phyloP scores from a whole-genome alignment of 108 stramenopile genomes.

The Pseudonitzschia multiseries region DNA sequence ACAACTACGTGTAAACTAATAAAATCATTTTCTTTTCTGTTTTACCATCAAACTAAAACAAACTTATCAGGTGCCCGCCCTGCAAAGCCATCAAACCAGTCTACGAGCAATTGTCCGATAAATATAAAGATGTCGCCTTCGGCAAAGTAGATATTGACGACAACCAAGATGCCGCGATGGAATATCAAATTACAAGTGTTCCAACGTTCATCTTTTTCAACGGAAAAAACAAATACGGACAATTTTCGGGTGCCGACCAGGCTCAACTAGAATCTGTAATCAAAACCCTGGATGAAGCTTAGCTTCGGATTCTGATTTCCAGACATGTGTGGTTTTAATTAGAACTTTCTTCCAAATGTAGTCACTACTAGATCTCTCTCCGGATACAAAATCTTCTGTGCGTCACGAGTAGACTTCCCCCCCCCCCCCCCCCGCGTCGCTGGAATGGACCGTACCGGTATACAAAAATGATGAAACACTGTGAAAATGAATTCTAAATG shows the following conservation, averaged over 20 bases:
- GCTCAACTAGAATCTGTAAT: conserved; percentile 51
- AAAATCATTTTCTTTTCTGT: background rate
- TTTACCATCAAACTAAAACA: background rate
- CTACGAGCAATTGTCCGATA: conserved; percentile 65
- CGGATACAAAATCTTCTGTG: no score
- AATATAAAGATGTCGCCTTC: conserved; percentile 67
- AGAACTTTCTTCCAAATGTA: background rate
- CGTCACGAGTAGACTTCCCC: no score
- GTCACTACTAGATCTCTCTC: no score
- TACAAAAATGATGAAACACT: no score
- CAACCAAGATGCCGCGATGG: conserved; percentile 61
- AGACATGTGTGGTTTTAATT: background rate
- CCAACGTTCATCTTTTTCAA: conserved; percentile 79
- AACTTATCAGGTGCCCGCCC: conserved; percentile 54
- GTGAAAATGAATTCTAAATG: no score
- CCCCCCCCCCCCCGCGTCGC: no score
- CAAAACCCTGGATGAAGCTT: conserved; percentile 33
- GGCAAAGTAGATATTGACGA: conserved; percentile 83
- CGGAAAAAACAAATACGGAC: conserved; percentile 39
- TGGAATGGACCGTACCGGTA: no score
- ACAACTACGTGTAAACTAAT: background rate
- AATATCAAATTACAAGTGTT: conserved; percentile 67
- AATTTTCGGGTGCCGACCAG: conserved; percentile 71
- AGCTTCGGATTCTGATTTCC: no score
- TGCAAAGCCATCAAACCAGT: conserved; percentile 66